Evolutionary conservation across 371 early-diverging fungal species (phyloP).

Genomic region (Mycotypha africana): DNA sequence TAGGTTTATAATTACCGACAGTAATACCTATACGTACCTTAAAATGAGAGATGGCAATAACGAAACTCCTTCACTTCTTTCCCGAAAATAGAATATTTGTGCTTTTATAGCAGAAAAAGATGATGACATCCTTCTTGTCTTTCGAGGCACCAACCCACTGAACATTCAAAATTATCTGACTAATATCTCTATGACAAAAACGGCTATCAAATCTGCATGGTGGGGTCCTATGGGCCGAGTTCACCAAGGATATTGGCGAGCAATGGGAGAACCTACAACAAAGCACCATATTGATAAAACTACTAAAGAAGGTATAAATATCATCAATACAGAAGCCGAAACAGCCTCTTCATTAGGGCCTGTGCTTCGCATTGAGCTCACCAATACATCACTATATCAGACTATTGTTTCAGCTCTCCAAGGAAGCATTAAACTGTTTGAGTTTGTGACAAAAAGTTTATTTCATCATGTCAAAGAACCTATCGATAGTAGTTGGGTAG

Average conservation of each 20-base stretch:
- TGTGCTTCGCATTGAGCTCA: slow-evolving; percentile 25
- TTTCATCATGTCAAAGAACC: slow-evolving; percentile 38
- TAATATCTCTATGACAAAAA: slow-evolving; percentile 39
- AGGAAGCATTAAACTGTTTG: slow-evolving; percentile 19
- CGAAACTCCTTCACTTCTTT: too few species aligned
- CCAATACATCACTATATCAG: slow-evolving; percentile 23
- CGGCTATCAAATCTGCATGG: slow-evolving; percentile 16
- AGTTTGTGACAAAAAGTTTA: slow-evolving; percentile 20
- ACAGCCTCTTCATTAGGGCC: neutral
- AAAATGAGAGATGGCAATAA: too few species aligned
- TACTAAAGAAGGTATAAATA: too few species aligned
- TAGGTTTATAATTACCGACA: slow-evolving; percentile 10
- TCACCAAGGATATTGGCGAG: slow-evolving; percentile 53
- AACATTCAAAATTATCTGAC: slow-evolving; percentile 56
- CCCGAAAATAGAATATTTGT: slow-evolving; percentile 50
- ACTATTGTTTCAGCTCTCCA: slow-evolving; percentile 24
- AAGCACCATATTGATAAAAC: too few species aligned
- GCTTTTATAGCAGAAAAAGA: slow-evolving; percentile 49
- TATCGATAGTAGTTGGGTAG: slow-evolving; percentile 40
- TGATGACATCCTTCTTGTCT: slow-evolving; percentile 47
- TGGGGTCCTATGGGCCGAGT: slow-evolving; percentile 35
- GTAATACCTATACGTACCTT: too few species aligned
- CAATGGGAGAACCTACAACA: slow-evolving; percentile 49
- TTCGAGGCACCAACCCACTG: slow-evolving; percentile 57
- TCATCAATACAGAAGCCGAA: slow-evolving; percentile 6